Evolutionary conservation across 2,329 filamentous ascomycete species (phyloP).

Genomic region (Exophiala bonariae): DNA sequence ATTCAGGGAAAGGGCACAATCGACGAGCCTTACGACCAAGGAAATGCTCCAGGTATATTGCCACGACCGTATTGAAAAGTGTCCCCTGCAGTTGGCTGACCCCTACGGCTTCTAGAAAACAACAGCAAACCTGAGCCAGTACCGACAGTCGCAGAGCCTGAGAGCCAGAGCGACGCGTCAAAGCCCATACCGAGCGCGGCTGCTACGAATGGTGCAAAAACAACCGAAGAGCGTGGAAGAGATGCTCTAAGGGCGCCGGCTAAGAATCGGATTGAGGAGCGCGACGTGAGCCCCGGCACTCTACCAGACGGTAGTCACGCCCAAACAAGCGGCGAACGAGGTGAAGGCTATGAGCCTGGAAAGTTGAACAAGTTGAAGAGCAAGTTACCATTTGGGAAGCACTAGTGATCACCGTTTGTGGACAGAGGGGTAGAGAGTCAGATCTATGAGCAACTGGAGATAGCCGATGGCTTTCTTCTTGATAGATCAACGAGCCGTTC

Average conservation of each 20-base stretch:
- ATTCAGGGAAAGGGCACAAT: slow-evolving; percentile 25
- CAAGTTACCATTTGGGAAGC: slow-evolving; percentile 21
- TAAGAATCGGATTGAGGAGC: slow-evolving; percentile 13
- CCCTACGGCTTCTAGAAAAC: no score
- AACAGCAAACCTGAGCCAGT: no score
- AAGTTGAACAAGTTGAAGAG: slow-evolving; percentile 24
- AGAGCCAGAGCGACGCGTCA: no score
- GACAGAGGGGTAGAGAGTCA: no score
- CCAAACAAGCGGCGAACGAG: slow-evolving; percentile 24
- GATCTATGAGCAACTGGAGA: no score
- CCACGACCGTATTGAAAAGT: no score
- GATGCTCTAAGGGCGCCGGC: slow-evolving; percentile 9
- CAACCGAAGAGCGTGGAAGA: slow-evolving; percentile 7
- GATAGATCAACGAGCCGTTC: no score
- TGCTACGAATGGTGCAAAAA: not conserved
- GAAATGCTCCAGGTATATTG: slow-evolving; percentile 23
- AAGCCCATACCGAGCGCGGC: no score
- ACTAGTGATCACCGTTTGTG: slow-evolving; percentile 6
- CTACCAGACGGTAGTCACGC: slow-evolving; percentile 27
- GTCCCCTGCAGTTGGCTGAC: no score
- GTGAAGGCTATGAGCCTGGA: slow-evolving; percentile 23
- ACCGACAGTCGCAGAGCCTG: no score
- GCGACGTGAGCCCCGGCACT: slow-evolving; percentile 26
- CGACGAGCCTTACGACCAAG: slow-evolving; percentile 25
- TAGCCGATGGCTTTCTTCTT: no score